Evolutionary conservation across 441 rosid species (phyloP).

Genomic region (Monsonia emarginata): DNA sequence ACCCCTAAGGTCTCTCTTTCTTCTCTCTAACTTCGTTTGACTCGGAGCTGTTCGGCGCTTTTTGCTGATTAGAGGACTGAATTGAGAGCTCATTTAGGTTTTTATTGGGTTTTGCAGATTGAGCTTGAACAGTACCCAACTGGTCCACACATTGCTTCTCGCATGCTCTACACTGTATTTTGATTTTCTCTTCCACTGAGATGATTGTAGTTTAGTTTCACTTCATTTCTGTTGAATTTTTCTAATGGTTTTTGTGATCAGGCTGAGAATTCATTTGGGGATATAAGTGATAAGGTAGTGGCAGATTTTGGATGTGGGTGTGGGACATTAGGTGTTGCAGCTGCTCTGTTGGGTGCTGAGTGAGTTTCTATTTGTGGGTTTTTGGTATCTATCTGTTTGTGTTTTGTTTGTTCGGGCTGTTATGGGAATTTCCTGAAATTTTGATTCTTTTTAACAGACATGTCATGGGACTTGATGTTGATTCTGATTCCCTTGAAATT

Average conservation of each 20-base stretch:
- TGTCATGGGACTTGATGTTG: slow-evolving; percentile 72
- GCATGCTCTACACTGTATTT: slow-evolving; percentile 70
- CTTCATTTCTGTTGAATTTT: background rate
- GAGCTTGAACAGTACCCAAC: slow-evolving; percentile 95
- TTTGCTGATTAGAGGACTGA: background rate
- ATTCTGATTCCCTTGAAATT: slow-evolving; percentile 57
- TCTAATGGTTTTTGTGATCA: too few species aligned
- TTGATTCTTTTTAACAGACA: slow-evolving; percentile 33
- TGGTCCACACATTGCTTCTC: slow-evolving; percentile 92
- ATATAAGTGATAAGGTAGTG: slow-evolving; percentile 54
- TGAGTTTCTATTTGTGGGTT: slow-evolving; percentile 25
- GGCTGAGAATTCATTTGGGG: slow-evolving; percentile 90
- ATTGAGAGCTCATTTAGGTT: background rate
- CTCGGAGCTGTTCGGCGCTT: background rate
- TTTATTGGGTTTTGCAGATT: slow-evolving; percentile 32
- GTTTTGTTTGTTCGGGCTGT: background rate
- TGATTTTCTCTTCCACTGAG: background rate
- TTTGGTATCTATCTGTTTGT: background rate
- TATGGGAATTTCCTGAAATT: slow-evolving; percentile 5
- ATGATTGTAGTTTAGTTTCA: background rate
- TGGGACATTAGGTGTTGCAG: slow-evolving; percentile 76
- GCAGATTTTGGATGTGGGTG: slow-evolving; percentile 97
- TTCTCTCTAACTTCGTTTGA: too few species aligned
- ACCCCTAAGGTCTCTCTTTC: slow-evolving; percentile 64
- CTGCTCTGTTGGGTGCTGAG: slow-evolving; percentile 81